A percentile compares a stretch with the other conserved stretches of the same genome.
Evolutionary conservation across 2,329 filamentous ascomycete genomes (phyloP).

Genomic region (Lachnellula cervina): DNA sequence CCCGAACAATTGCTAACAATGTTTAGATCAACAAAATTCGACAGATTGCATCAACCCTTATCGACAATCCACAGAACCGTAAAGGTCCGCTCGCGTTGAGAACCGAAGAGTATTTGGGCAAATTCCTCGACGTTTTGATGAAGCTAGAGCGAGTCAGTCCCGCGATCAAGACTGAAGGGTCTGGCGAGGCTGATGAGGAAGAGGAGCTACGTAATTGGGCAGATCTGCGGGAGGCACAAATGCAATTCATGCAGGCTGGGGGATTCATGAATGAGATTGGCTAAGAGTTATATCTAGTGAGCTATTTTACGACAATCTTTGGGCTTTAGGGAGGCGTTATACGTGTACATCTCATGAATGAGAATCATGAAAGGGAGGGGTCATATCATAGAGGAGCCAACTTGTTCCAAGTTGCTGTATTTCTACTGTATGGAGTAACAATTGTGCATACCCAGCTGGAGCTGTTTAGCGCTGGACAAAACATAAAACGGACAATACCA

Average conservation of each 20-base stretch:
- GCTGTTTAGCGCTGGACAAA: no score
- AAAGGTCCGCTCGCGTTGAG: conserved; percentile 49
- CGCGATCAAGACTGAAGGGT: conserved; percentile 39
- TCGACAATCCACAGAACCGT: conserved; percentile 54
- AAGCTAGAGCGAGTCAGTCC: conserved; percentile 54
- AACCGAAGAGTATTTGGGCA: conserved; percentile 66
- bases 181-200: conserved; percentile 58
- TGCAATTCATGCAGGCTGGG: conserved; percentile 63
- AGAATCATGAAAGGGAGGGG: neutral
- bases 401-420: no score
- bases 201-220: conserved; percentile 74
- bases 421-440: no score
- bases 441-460: no score
- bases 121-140: conserved; percentile 69
- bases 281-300: neutral
- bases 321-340: neutral
- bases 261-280: conserved; percentile 40
- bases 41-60: conserved; percentile 73
- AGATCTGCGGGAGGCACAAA: conserved; percentile 71
- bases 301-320: neutral
- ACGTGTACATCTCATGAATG: neutral
- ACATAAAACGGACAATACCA: no score
- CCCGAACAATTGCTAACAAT: conserved; percentile 1
- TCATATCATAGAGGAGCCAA: neutral
- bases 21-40: conserved; percentile 70